Base-by-base conservation (phyloP, 805 yeast species). In the Jamesozyma gamospora region DNA sequence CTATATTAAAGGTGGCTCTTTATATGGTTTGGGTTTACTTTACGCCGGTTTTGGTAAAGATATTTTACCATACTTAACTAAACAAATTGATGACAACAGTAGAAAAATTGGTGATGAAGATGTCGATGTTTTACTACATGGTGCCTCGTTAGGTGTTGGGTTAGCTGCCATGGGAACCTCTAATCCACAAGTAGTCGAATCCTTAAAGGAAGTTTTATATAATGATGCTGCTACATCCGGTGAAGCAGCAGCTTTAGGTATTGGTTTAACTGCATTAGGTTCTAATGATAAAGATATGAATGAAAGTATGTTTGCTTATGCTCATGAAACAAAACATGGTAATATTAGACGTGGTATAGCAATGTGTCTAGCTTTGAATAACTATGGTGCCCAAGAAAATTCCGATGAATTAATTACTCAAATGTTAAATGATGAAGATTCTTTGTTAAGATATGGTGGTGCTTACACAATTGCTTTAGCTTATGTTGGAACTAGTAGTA, bases 41-140 rank as follows among this genome's bases (percentile, higher is more conserved):
- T 90, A 82, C 66, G 96, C 97, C 17, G 97, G 98, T 27, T 95
- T 87, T 56, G 97, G 97, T 37, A 74, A 81, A 50, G 95, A 87
- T 55, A 79, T 80, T 33, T 78, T 84, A 36, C 87, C 78, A 35
- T 86, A 80, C 59, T 71, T 92, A 55, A 77, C 84, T 58, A 69
- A 71, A 50, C 80, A 80, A 46, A 67, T 87, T 40, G 79, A 77
- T 41, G 84, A 79, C 41, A 79, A 80, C 31, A 64, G 70, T 17
- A 61, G 70, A 26, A 56, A 56, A 14, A 82, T 84, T 18, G 82
- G 82, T 32, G 72, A 71, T 41, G 75, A 72, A 41, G 86, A 80
- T 48, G 69, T 77, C 18, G 96, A 88, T 55, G 86, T 87, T 30
- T 72, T 87, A 50, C 71, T 87, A 44, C 97, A 92, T 57, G 98